Evolutionary conservation across 768 basidiomycete genomes (phyloP), one percentile per base, ranked within the genome.

Genomic region (Vishniacozyma victoriae): DNA sequence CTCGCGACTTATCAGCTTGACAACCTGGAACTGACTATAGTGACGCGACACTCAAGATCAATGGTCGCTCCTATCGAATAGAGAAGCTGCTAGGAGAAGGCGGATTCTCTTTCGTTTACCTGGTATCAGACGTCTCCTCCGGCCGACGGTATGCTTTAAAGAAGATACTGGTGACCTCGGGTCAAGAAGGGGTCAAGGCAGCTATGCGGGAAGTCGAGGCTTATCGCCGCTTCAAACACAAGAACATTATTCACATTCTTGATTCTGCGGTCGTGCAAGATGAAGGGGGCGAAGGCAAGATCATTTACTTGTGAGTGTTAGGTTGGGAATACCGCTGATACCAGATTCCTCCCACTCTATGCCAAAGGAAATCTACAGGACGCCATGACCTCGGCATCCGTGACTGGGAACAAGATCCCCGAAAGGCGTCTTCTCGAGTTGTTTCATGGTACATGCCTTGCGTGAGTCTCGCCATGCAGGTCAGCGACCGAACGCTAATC

Each of bases 201-300:
- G 75, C 73, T 5, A 67, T 76, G 48, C 84, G 85, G 62, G 87
- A 89, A 67, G 74, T 76, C 16, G 88, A 93, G 69, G 92, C 95
- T 0, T 95, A 95, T 71, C 78, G 90, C 64, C 80, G 93, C 50
- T 97, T 97, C 78, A 91, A 88, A 69, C 93, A 96, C 71, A 86
- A 86, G 16, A 96, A 97, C 71, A 96, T 97, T 63, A 99, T 99
- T 69, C 86, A 86, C 29, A 90, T 93, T 70, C 73, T 93, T 71
- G 91, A 96, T 66, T 92, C 91, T 13, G 88, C 91, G 1, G 88
- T 93, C 3, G 84, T 92, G 1, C 90, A 95, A 72, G 91, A 96
- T 63, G 84, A 86, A 26, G 84, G 86, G 50, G 91, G 88, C 13
- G 90, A 91, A 40, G 90, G 89, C 11, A 86, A 93, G 72, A 86